Base-by-base conservation (phyloP, 2,329 filamentous ascomycete species). In the Pestalotiopsis sp. region DNA sequence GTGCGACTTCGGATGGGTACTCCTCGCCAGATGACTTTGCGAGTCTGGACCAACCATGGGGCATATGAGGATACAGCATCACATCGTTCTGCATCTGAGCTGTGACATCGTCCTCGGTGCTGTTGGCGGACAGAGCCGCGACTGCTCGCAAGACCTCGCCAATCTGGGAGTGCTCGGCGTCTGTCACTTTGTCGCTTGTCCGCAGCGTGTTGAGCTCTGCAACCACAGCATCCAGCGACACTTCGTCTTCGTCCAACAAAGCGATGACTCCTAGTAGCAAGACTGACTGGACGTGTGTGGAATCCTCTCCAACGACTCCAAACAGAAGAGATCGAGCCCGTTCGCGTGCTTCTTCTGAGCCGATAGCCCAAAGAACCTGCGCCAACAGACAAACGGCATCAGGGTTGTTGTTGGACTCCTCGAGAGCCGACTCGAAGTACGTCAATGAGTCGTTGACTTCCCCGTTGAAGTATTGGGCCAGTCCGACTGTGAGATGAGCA, bases 321-420 rank as follows among this genome's bases (percentile, higher is more conserved):
- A 97, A 95, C 0, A 99, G 86, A 71, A 93, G 89, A 66, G 92
- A 90, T 3, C 94, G 88, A 17, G 95, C 95, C 70, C 92, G 90
- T 64, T 91, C 89, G 61, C 91, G 89, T 67, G 95, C 92, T 0
- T 90, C 86, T 6, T 91, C 89, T 0, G 90, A 90, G 9, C 93
- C 94, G 72, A 93, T 94, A 0, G 95, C 95, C 95, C 96, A 99
- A 0, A 98, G 86, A 0, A 98, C 93, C 80, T 98, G 94, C 0
- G 95, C 93, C 13, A 98, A 85, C 13, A 98, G 85, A 75, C 95
- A 98, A 0, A 94, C 91, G 1, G 95, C 92, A 76, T 98, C 94
- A 0, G 95, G 92, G 70, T 94, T 90, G 49, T 88, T 88, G 38
- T 88, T 83, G 1, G 92, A 94, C 77, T 97, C 94, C 68, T 91